Percentiles rank a stretch among this genome's conserved stretches.
phyloP scores from a whole-genome alignment of 202 grass and related monocot genomes.

The Digitaria exilis region DNA sequence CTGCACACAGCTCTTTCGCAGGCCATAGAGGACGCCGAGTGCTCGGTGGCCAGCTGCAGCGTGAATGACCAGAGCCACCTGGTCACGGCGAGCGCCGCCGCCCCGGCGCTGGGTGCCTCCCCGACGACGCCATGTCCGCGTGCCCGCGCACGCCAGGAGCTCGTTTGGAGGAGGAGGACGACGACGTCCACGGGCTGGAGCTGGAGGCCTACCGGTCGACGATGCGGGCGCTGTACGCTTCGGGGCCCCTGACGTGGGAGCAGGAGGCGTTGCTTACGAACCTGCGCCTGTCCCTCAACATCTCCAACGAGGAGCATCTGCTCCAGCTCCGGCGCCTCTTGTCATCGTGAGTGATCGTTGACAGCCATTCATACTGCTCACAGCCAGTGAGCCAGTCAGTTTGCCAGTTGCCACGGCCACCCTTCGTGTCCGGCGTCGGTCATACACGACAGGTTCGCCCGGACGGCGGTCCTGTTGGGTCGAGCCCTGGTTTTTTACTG shows the following conservation, averaged over 20 bases:
- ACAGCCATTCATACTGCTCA: not conserved
- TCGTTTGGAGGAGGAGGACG: conserved; percentile 34
- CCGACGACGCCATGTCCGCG: conserved; percentile 57
- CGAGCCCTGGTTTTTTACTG: not conserved
- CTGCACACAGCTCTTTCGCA: conserved; percentile 11
- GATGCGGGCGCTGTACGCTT: conserved; percentile 73
- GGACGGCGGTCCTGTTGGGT: not conserved
- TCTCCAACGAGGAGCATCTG: conserved; percentile 86
- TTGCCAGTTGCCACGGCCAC: too few species aligned
- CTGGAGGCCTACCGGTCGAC: conserved; percentile 77
- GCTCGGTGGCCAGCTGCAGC: conserved; percentile 82
- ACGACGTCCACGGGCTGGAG: conserved; percentile 66
- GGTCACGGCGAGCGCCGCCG: not conserved
- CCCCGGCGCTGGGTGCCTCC: not conserved
- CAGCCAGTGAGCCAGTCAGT: not conserved
- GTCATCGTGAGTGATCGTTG: conserved; percentile 15
- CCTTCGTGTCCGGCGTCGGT: not conserved
- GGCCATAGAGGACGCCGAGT: conserved; percentile 53
- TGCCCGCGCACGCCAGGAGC: conserved; percentile 32
- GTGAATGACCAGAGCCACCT: conserved; percentile 19
- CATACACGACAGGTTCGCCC: not conserved
- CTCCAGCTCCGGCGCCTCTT: conserved; percentile 65
- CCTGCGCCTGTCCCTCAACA: conserved; percentile 87
- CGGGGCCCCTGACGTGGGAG: conserved; percentile 85
- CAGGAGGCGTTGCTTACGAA: conserved; percentile 92